phyloP scores from a whole-genome alignment of 805 yeast genomes.

The Kockiozyma suomiensis region DNA sequence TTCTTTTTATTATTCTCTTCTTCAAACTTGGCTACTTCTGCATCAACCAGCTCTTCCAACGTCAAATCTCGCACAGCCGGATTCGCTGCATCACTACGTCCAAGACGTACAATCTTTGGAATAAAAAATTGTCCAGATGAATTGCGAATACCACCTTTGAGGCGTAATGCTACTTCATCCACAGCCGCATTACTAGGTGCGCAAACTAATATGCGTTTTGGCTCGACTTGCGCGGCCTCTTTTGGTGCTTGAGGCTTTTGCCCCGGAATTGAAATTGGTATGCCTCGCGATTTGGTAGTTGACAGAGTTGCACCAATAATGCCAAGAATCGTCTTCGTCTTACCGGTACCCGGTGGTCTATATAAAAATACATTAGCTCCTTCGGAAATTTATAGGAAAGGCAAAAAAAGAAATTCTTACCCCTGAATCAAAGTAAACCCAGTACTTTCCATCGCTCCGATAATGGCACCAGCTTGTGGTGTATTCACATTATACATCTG shows the following conservation, averaged over 20 bases:
- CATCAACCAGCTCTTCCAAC: constrained; percentile 81
- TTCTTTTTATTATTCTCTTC: constrained; percentile 32
- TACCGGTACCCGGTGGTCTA: constrained; percentile 94
- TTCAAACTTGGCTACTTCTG: constrained; percentile 45
- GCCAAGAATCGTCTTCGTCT: constrained; percentile 94
- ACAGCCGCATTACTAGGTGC: constrained; percentile 99
- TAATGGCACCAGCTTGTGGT: constrained; percentile 90
- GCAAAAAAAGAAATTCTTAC: constrained; percentile 30
- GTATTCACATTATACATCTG: constrained; percentile 64
- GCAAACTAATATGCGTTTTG: constrained; percentile 76
- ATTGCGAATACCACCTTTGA: constrained; percentile 65
- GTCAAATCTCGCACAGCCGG: constrained; percentile 79
- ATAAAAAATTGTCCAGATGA: constrained; percentile 49
- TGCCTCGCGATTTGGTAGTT: constrained; percentile 36
- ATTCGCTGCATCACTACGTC: constrained; percentile 86
- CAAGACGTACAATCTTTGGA: constrained; percentile 82
- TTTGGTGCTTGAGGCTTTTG: constrained; percentile 35
- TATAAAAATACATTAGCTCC: not conserved
- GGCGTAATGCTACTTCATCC: constrained; percentile 85
- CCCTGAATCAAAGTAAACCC: constrained; percentile 96
- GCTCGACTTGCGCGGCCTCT: constrained; percentile 31
- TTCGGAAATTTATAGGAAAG: not conserved
- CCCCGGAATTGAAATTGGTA: constrained; percentile 34
- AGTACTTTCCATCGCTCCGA: constrained; percentile 62
- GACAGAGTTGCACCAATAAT: constrained; percentile 71